Conservation (phyloP, 2,329 filamentous ascomycete genomes). For the Fusarium nodosum region DNA sequence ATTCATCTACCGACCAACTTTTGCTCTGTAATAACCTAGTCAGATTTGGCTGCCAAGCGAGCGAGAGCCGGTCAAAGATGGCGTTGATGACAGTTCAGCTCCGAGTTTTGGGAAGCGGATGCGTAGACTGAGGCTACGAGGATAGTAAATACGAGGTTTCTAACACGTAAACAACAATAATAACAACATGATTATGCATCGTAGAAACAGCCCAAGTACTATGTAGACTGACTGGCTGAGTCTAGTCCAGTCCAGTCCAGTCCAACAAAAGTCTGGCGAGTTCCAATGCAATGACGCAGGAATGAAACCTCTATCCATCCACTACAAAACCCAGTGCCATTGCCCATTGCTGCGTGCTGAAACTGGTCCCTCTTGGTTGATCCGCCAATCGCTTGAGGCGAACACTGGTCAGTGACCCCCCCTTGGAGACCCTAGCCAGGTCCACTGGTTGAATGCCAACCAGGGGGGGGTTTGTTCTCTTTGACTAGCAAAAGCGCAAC, state of each 20-base stretch:
- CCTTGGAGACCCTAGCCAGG: conserved; percentile 18
- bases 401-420: conserved; percentile 10
- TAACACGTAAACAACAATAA: conserved; percentile 26
- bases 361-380: conserved; percentile 26
- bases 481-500: background rate
- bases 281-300: conserved; percentile 43
- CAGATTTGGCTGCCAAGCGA: conserved; percentile 38
- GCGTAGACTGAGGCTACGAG: conserved; percentile 2
- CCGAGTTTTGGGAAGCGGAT: conserved; percentile 7
- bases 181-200: conserved; percentile 24
- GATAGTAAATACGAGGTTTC: conserved; percentile 20
- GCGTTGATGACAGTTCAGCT: background rate
- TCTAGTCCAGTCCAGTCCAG: conserved; percentile 1
- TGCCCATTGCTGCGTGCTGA: conserved; percentile 34
- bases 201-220: background rate
- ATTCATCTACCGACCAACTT: conserved; percentile 6
- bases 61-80: conserved; percentile 2
- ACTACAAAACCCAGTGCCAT: conserved; percentile 25
- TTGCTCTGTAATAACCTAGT: conserved; percentile 20
- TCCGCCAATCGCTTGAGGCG: conserved; percentile 33
- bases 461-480: conserved; percentile 18
- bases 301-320: conserved; percentile 43
- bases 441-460: conserved; percentile 28
- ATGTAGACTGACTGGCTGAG: background rate
- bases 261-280: conserved; percentile 22